A percentile compares a stretch with the other conserved stretches of the same genome.
Conservation (phyloP, 2,329 filamentous ascomycete species). For the Zymoseptoria passerinii region DNA sequence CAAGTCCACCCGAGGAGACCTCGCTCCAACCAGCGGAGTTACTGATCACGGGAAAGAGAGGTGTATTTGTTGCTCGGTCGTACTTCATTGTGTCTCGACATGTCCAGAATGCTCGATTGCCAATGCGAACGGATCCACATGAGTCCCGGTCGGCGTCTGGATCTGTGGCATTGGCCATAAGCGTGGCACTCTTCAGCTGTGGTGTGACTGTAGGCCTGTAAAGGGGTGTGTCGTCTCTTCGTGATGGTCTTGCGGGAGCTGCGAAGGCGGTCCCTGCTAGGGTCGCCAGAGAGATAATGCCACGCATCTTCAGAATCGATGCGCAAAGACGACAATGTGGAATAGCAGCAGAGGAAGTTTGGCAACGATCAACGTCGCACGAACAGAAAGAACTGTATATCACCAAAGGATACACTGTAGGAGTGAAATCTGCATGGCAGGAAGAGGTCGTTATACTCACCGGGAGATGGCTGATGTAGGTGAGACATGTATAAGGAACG, state of each 20-base stretch:
- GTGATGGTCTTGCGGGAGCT: not conserved
- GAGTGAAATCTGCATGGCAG: not conserved
- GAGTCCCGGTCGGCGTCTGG: conserved; percentile 19
- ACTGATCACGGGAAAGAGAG: conserved; percentile 12
- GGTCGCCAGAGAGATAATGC: not conserved
- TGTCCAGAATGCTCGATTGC: conserved; percentile 19
- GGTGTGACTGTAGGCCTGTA: conserved; percentile 5
- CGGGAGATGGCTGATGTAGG: not conserved
- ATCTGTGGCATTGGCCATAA: conserved; percentile 18
- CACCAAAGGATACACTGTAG: not conserved
- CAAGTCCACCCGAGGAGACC: conserved; percentile 2
- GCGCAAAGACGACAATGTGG: not conserved
- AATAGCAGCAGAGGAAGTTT: not conserved
- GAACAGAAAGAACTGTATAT: not conserved
- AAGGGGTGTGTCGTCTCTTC: not conserved
- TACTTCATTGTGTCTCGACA: conserved; percentile 20
- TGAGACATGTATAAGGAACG: not conserved
- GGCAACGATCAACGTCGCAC: not conserved
- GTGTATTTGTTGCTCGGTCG: conserved; percentile 1
- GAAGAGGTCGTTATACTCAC: not conserved
- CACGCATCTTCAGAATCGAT: not conserved
- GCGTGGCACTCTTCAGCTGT: conserved; percentile 9
- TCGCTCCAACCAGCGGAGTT: conserved; percentile 20
- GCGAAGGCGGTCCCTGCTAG: not conserved
- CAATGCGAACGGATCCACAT: conserved; percentile 15